Base-by-base conservation (phyloP, 2,329 filamentous ascomycete species). In the Colletotrichum sublineola region DNA sequence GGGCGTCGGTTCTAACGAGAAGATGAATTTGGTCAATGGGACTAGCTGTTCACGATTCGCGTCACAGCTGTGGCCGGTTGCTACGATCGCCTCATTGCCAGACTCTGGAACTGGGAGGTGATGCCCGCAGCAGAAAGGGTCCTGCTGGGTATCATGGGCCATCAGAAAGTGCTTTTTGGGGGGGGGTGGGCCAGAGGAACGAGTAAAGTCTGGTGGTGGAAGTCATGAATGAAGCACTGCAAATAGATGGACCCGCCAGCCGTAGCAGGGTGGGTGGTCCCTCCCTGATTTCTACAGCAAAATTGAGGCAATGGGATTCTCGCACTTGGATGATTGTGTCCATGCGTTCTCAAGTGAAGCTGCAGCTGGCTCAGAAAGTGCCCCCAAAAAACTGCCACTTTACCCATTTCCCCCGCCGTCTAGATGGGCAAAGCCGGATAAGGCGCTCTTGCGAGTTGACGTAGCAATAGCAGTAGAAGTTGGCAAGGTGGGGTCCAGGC, bases 301-400 rank as follows among this genome's bases (percentile, higher is more conserved):
- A 71, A 71, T 63, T 68, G 68, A 63, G 64, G 65, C 58, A 68
- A 71, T 36, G 58, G 40, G 9, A 60, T 60, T 63, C 68, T 68
- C 42, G 55, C 53, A 53, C 20, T 46, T 12, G 24, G 8, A 15
- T 24, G 36, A 36, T 33, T 31, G 31, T 64, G 31, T 18, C 24
- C n/a, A 31, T 50, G 5, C 18, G 20, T 38, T 15, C 9, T 38
- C 12, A 29, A 24, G n/a, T 46, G 9, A 29, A 40, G 55, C 1
- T 6, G 12, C 18, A 20, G n/a, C 33, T n/a, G 33, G 36, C 36
- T 40, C 20, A 15, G 18, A 14, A n/a, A 7, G 24, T 38, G 5
- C 12, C n/a, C 15, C n/a, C n/a, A 9, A 20, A 1, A 14, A 36
- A 33, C 9, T 14, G 12, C 20, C 9, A 24, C 12, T 38, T 38